Base-by-base conservation (phyloP, 177 flowering plant genomes). In the Telopea speciosissima region DNA sequence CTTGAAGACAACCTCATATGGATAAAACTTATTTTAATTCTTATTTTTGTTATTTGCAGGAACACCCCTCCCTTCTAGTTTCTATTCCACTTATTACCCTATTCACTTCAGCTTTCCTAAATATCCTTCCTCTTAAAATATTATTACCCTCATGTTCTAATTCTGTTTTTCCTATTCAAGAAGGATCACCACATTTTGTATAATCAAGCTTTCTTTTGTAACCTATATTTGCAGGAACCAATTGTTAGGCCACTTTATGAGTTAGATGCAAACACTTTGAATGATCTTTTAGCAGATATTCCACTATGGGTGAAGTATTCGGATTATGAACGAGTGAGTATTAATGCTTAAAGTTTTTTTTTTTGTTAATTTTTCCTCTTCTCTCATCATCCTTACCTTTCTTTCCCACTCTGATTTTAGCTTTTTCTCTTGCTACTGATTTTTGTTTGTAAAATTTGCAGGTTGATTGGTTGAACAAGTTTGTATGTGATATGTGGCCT, bases 381-480 rank as follows among this genome's bases (percentile, higher is more conserved):
- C 31, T 36, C 40, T 6, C 40, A 36, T 36, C 19, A 0, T 8
- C 40, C 36, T 25, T n/a, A 10, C 26, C 17, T 44, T 7, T 59
- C 9, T 71, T 40, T 63, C 65, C 21, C 13, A 25, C n/a, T 8
- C 36, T 36, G 4, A 28, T 40, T 60, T 63, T 13, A 64, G 14
- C n/a, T n/a, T 56, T 70, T 22, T 61, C 11, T 44, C 44, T 24
- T 64, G 4, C 3, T 26, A 9, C 45, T 66, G 36, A 60, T 59
- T 4, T 36, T 36, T 36, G 8, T 70, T 33, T 69, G 16, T 59
- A 62, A n/a, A 16, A 44, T 19, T 19, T 78, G 69, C 85, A 91
- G 98, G 94, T 91, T 42, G 93, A 92, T 70, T 92, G 97, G 98
- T 73, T 91, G 65, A 93, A 90, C 82, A 87, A 82, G 76, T 78